Base-by-base conservation (phyloP, 345 rosid genomes). In the Zanthoxylum bungeanum region DNA sequence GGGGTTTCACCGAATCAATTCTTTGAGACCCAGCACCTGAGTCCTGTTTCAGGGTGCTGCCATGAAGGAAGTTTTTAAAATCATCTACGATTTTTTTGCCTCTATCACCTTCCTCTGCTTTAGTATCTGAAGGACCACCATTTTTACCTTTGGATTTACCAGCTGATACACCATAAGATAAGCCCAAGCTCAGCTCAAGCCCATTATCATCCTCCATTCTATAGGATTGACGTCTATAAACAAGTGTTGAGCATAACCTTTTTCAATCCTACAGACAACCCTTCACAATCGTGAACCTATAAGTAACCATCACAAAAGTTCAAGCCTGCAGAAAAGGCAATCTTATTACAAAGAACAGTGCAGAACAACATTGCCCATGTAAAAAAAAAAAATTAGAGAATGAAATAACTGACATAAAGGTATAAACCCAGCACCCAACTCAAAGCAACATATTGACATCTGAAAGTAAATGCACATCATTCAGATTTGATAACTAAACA, bases 181-280 rank as follows among this genome's bases (percentile, higher is more conserved):
- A 85, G 76, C 96, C 99, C 84, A 95, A 86, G 81, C 99, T 89
- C 64, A 95, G 97, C 83, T 93, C 97, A 57, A 92, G 96, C 49
- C 93, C 98, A 78, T 84, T 89, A 60, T 92, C 97, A 39, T 93
- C 96, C 47, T 91, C 98, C 98, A 95, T 92, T 37, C 69, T 75
- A 65, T 36, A 27, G 65, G 34, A 65, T 27, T 11, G 70, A 49
- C 44, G 40, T 37, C 63, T 59, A 59, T 51, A 42, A 62, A 71
- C 7, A 31, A 60, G 25, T 31, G 14, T 59, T 60, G 3, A 63
- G 56, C 40, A 40, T 57, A 51, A 47, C n/a, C 33, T 22, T 30
- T 65, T 60, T 36, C 21, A 39, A 46, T 50, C 31, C 60, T n/a
- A 17, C 21, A 68, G 53, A 63, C 19, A 19, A 60, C n/a, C 51